These are phyloP conservation scores for Aspergillus asperescens DNA, from an alignment of 495 filamentous ascomycete species.

Conservation along the genomic window DNA sequence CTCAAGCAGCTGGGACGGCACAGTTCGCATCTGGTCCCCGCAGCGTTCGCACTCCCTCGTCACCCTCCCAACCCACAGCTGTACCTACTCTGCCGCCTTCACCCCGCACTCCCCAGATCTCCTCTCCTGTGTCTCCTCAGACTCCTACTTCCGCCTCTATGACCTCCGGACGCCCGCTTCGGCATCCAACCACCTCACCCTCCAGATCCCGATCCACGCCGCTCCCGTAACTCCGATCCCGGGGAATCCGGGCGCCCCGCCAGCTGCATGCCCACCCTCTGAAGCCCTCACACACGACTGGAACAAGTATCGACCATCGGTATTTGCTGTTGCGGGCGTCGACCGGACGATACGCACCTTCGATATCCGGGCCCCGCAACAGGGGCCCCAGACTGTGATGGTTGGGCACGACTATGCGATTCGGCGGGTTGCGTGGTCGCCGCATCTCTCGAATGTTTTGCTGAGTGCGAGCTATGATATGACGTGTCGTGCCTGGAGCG, in stretches of 20 bases:
- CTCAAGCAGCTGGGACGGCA: slow-evolving; percentile 90
- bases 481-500: slow-evolving; percentile 90
- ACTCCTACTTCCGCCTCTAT: slow-evolving; percentile 82
- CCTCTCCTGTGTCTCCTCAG: slow-evolving; percentile 74
- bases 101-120: slow-evolving; percentile 72
- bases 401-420: slow-evolving; percentile 88
- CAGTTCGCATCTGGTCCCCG: slow-evolving; percentile 87
- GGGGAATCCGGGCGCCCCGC: slow-evolving; percentile 30
- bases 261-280: slow-evolving; percentile 43
- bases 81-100: slow-evolving; percentile 84
- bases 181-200: slow-evolving; percentile 74
- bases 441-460: slow-evolving; percentile 79
- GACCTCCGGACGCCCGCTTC: slow-evolving; percentile 79
- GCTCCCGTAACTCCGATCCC: slow-evolving; percentile 43
- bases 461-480: slow-evolving; percentile 94
- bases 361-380: slow-evolving; percentile 68
- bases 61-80: slow-evolving; percentile 82
- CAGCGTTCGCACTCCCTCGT: slow-evolving; percentile 61
- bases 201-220: slow-evolving; percentile 72
- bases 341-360: slow-evolving; percentile 82
- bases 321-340: slow-evolving; percentile 86
- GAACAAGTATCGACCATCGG: slow-evolving; percentile 89
- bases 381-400: slow-evolving; percentile 66
- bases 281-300: slow-evolving; percentile 95
- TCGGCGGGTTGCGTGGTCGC: slow-evolving; percentile 78